Conservation (phyloP, 2,329 filamentous ascomycete genomes). For the Fusarium sp. region DNA sequence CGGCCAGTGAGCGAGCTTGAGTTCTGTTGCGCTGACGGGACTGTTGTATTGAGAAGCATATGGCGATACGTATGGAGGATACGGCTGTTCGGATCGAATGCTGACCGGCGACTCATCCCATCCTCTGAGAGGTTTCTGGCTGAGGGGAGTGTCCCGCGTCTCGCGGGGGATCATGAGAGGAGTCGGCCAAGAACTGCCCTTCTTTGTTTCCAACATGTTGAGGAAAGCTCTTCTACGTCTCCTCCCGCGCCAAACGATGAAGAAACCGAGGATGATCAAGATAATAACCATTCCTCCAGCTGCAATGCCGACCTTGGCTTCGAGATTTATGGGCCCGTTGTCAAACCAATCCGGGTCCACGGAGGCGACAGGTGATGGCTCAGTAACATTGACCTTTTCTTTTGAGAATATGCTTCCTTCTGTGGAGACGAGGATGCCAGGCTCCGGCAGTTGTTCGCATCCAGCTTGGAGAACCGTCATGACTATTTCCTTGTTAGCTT, state of each 20-base stretch:
- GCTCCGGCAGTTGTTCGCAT: constrained; percentile 61
- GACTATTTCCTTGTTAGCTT: constrained; percentile 49
- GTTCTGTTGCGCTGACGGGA: constrained; percentile 59
- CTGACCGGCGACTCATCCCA: constrained; percentile 65
- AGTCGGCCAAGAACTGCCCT: constrained; percentile 55
- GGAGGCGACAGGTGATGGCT: constrained; percentile 54
- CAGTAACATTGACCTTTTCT: constrained; percentile 58
- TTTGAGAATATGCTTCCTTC: constrained; percentile 63
- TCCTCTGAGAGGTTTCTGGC: constrained; percentile 59
- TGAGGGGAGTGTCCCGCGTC: constrained; percentile 58
- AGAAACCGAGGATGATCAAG: constrained; percentile 59
- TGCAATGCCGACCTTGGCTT: constrained; percentile 66
- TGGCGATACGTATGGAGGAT: constrained; percentile 64
- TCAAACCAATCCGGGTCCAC: constrained; percentile 54
- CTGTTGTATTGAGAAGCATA: constrained; percentile 69
- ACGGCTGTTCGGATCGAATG: constrained; percentile 51
- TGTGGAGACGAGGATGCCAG: constrained; percentile 59
- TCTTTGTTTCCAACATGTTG: constrained; percentile 55
- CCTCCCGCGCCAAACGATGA: constrained; percentile 65
- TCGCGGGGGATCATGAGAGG: constrained; percentile 39
- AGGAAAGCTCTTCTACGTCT: constrained; percentile 63
- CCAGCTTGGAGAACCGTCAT: constrained; percentile 63
- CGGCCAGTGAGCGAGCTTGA: constrained; percentile 33
- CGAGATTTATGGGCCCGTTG: constrained; percentile 59
- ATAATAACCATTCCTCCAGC: constrained; percentile 60